Base-by-base conservation (phyloP, 2,329 filamentous ascomycete genomes). In the Trichoderma brevicompactum region DNA sequence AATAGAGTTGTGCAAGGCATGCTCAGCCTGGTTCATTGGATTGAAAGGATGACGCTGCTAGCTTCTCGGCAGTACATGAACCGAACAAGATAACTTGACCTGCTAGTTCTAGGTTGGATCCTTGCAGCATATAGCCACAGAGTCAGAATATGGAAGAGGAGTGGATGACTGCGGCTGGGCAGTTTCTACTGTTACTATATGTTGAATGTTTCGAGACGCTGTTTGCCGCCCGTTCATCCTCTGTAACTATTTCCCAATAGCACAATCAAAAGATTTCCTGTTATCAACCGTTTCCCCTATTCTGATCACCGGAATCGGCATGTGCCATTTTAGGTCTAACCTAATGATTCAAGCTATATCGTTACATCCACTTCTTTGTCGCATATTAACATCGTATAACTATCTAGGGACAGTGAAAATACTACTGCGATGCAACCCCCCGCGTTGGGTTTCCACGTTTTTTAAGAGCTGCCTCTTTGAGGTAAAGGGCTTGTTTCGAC, bases 401-500 rank as follows among this genome's bases (percentile, higher is more conserved):
- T 0, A 56, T 32, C 5, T 2, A 9, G 36, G 36, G 40, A 13
- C 19, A 38, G 13, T 3, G 10, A 9, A 5, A 43, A 12, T 41
- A 32, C 38, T 15, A 10, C 15, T 7, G 23, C 15, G 38, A 56
- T 56, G 40, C 40, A 41, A 56, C 53, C 13, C 53, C 38, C 53
- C 53, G 53, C 53, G 9, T 43, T n/a, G 3, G 19, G 15, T 44
- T 55, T 55, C 53, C 53, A 55, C 38, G 53, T 32, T 43, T 38
- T 55, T 17, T 56, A 28, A 17, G 53, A 56, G 19, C 40, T 56
- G 53, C 53, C 53, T 44, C 23, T 56, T 56, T 19, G 8, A 34
- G 53, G 17, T 28, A 19, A 12, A 32, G 2, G 15, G 3, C 12
- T 12, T 43, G 28, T 43, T 7, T 43, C 38, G 34, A 32, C 23